Base-by-base conservation (phyloP, 1,139 yeast genomes). In the Kurtzmaniella quercitrusa region DNA sequence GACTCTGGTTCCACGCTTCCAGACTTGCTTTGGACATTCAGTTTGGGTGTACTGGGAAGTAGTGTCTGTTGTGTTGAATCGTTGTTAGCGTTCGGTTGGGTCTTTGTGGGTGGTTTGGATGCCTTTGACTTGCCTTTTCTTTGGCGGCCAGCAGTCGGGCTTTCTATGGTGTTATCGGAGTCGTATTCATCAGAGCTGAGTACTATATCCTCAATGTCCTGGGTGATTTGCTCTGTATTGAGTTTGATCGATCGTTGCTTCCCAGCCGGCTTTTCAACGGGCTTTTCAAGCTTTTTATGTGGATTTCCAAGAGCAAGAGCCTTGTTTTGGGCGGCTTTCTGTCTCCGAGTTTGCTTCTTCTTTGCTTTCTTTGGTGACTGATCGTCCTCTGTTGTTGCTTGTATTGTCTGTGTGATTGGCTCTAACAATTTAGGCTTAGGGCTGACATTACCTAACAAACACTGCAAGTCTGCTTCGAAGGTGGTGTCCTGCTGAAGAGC, bases 401-500 rank as follows among this genome's bases (percentile, higher is more conserved):
- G n/a, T n/a, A n/a, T n/a, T n/a, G n/a, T n/a, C n/a, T n/a, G n/a
- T n/a, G n/a, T n/a, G n/a, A n/a, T n/a, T n/a, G n/a, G n/a, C n/a
- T n/a, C n/a, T n/a, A n/a, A n/a, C n/a, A n/a, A n/a, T n/a, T n/a
- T n/a, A n/a, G n/a, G n/a, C n/a, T n/a, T n/a, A n/a, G n/a, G n/a
- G n/a, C n/a, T n/a, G n/a, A n/a, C n/a, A n/a, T n/a, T 16, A 11
- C 14, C 21, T 27, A 48, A 37, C 23, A 60, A 48, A 39, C 51
- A 60, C 41, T 53, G 51, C 46, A 60, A 54, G 45, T 60, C 64
- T 16, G 47, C 47, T 42, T 61, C 65, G 40, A 59, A 59, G 21
- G 54, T 51, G n/a, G 48, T 41, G 38, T 53, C 60, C 14, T 31
- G 36, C 14, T 41, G 42, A 9, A 50, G 47, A 18, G 39, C 51